Conservation (phyloP, 2,329 filamentous ascomycete species). For the Lecanicillium sp. region DNA sequence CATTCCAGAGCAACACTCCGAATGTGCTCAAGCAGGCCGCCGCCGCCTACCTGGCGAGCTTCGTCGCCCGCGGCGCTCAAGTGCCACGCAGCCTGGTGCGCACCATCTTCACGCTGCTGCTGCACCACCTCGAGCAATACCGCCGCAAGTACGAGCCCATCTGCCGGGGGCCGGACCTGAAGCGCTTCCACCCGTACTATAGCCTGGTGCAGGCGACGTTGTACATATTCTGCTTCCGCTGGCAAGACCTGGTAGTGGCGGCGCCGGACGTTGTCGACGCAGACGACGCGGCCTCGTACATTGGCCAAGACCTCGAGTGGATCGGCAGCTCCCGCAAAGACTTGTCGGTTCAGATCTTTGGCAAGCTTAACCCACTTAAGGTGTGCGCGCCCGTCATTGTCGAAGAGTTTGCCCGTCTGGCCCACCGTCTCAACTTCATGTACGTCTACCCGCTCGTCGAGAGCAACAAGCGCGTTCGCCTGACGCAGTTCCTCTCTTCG, state of each 20-base stretch:
- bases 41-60: slow-evolving; percentile 88
- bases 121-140: slow-evolving; percentile 69
- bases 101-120: slow-evolving; percentile 73
- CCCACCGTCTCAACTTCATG: slow-evolving; percentile 78
- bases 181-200: slow-evolving; percentile 80
- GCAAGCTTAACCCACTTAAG: slow-evolving; percentile 87
- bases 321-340: slow-evolving; percentile 66
- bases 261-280: slow-evolving; percentile 55
- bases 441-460: slow-evolving; percentile 87
- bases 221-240: slow-evolving; percentile 97
- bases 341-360: slow-evolving; percentile 73
- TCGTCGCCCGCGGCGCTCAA: slow-evolving; percentile 82
- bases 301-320: slow-evolving; percentile 73
- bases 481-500: slow-evolving; percentile 61
- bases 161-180: slow-evolving; percentile 79
- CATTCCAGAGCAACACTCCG: slow-evolving; percentile 56
- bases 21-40: slow-evolving; percentile 75
- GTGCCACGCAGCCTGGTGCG: slow-evolving; percentile 72
- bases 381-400: slow-evolving; percentile 90
- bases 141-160: slow-evolving; percentile 64
- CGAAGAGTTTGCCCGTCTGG: slow-evolving; percentile 81
- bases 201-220: slow-evolving; percentile 81
- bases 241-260: slow-evolving; percentile 76
- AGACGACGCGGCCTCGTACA: slow-evolving; percentile 54
- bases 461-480: slow-evolving; percentile 81